Evolutionary conservation across 163 green algal species (phyloP).

Genomic region (Coccomyxa subellipsoidea): DNA sequence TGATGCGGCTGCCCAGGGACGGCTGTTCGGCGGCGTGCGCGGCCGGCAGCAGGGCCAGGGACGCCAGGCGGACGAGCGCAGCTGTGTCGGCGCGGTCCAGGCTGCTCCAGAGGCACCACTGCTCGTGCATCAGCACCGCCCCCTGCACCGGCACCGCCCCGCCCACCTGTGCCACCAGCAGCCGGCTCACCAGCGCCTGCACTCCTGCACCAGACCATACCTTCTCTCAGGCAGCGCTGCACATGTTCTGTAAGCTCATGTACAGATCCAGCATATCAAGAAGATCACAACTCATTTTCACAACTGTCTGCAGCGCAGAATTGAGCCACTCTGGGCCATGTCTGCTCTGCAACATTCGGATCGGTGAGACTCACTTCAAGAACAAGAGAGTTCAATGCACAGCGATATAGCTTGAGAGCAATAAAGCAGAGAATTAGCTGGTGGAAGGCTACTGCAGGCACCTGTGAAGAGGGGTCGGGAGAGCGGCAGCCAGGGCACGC

Average conservation of each 20-base stretch:
- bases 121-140: constrained; percentile 40
- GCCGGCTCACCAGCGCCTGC: constrained; percentile 39
- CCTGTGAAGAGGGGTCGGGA: constrained; percentile 16
- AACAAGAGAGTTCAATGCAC: too few relatives aligned
- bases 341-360: background rate
- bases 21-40: constrained; percentile 4
- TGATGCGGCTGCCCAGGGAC: constrained; percentile 19
- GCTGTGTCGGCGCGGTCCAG: constrained; percentile 36
- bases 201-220: constrained; percentile 22
- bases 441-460: too few relatives aligned
- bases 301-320: background rate
- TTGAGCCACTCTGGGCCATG: too few relatives aligned
- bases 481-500: constrained; percentile 22
- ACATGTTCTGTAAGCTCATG: too few relatives aligned
- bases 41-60: constrained; percentile 35
- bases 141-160: constrained; percentile 27
- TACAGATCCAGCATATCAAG: too few relatives aligned
- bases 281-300: background rate
- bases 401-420: too few relatives aligned
- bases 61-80: constrained; percentile 33
- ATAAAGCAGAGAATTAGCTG: background rate
- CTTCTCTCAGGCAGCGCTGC: background rate
- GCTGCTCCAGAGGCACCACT: constrained; percentile 41
- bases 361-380: background rate
- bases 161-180: constrained; percentile 28